Evolutionary conservation across 75 land plant species (phyloP), one percentile per base, ranked within the genome.

Genomic region (Pinus albicaulis): DNA sequence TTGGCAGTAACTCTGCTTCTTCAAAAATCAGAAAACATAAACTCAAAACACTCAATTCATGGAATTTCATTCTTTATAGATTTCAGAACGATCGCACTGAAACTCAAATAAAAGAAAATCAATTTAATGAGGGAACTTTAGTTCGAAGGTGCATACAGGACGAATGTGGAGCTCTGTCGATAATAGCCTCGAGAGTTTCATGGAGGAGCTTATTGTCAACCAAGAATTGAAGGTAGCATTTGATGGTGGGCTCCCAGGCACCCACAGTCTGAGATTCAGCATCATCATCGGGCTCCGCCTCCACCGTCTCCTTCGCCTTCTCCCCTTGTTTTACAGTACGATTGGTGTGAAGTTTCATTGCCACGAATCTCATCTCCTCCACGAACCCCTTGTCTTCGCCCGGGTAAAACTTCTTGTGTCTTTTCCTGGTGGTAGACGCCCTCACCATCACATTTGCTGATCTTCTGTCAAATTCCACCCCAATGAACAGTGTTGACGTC

Each of bases 331-430:
- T 79, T 3, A 77, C 48, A 34, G 80, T 76, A 56, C 74, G 80
- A 59, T 77, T 77, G 76, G 85, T 85, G 20, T 92, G 87, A 41
- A 97, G 86, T 62, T 80, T 85, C 98, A 97, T 97, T 53, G 98
- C 99, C 62, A 97, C 98, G 76, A 97, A 97, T 26, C 99, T 75
- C 95, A 97, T 90, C 88, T 97, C 98, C 74, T 97, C 92, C 41
- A 87, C 85, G 57, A 97, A 92, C 36, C 99, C 99, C 75, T 86
- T 78, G 62, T 53, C 79, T 70, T 97, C 98, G 1, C 99, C 99
- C 2, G 99, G 99, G 56, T 80, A 83, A 55, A 55, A 76, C 73
- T 82, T 91, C 60, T 88, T 77, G 71, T 84, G 82, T 76, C 86
- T 78, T 70, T 76, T 72, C 80, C 53, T 10, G 53, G 53, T 48